A percentile compares a stretch with the other conserved stretches of the same genome.
phyloP scores from a whole-genome alignment of 805 yeast species.

The Wickerhamomyces hampshirensis region DNA sequence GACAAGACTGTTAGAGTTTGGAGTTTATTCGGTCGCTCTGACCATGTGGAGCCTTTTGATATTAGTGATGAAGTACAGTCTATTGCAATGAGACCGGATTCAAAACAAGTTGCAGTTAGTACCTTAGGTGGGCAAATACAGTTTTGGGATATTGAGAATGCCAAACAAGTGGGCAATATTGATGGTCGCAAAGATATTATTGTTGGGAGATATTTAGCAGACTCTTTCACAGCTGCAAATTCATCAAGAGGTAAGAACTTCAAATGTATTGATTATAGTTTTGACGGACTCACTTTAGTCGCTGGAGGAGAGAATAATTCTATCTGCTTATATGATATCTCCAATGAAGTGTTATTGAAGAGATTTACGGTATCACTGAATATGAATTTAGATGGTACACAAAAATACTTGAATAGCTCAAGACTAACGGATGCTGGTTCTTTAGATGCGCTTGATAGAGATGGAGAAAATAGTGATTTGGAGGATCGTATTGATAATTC shows the following conservation, averaged over 20 bases:
- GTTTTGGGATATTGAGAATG: slow-evolving; percentile 78
- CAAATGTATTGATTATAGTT: slow-evolving; percentile 75
- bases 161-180: slow-evolving; percentile 73
- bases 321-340: slow-evolving; percentile 85
- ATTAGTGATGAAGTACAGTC: slow-evolving; percentile 79
- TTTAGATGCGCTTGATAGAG: slow-evolving; percentile 71
- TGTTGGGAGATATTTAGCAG: slow-evolving; percentile 78
- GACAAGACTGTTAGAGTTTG: slow-evolving; percentile 91
- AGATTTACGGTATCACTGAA: slow-evolving; percentile 83
- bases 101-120: slow-evolving; percentile 83
- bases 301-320: slow-evolving; percentile 95
- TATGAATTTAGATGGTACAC: slow-evolving; percentile 88
- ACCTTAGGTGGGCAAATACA: slow-evolving; percentile 85
- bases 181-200: slow-evolving; percentile 86
- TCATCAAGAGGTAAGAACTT: slow-evolving; percentile 82
- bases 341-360: slow-evolving; percentile 79
- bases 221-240: slow-evolving; percentile 74
- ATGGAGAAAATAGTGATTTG: slow-evolving; percentile 80
- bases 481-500: slow-evolving; percentile 74
- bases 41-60: slow-evolving; percentile 86
- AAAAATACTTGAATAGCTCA: slow-evolving; percentile 69
- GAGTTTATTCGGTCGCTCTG: slow-evolving; percentile 86
- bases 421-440: slow-evolving; percentile 88
- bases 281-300: slow-evolving; percentile 81
- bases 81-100: slow-evolving; percentile 84